phyloP scores from a whole-genome alignment of 495 filamentous ascomycete genomes.

The Hypoxylon fuscum region DNA sequence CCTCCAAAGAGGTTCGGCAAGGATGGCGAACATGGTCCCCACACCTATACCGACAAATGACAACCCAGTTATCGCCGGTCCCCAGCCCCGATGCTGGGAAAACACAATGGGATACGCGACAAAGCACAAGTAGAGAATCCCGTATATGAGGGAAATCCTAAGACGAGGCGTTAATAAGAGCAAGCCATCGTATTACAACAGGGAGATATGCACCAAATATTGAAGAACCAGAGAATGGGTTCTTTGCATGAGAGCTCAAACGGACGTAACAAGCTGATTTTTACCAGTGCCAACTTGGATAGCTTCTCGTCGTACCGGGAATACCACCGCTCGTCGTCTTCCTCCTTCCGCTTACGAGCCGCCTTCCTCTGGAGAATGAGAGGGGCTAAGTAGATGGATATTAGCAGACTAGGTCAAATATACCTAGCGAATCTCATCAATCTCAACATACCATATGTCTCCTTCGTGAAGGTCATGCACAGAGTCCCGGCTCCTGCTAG shows the following conservation, averaged over 20 bases:
- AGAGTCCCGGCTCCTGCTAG: slow-evolving; percentile 64
- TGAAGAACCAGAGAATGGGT: slow-evolving; percentile 87
- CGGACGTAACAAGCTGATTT: slow-evolving; percentile 77
- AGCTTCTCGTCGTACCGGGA: slow-evolving; percentile 75
- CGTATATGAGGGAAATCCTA: slow-evolving; percentile 65
- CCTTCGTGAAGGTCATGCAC: slow-evolving; percentile 65
- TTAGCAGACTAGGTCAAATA: too few relatives aligned
- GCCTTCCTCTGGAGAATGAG: slow-evolving; percentile 75
- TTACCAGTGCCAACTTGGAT: slow-evolving; percentile 58
- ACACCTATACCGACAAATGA: slow-evolving; percentile 83
- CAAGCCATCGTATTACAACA: neutral
- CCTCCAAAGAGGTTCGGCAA: slow-evolving; percentile 74
- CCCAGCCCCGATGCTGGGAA: slow-evolving; percentile 75
- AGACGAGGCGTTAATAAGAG: neutral
- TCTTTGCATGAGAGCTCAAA: slow-evolving; percentile 82
- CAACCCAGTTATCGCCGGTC: slow-evolving; percentile 74
- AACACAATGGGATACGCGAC: slow-evolving; percentile 86
- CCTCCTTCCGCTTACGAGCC: slow-evolving; percentile 73
- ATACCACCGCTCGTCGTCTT: slow-evolving; percentile 78
- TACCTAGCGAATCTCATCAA: too few relatives aligned
- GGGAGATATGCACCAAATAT: slow-evolving; percentile 60
- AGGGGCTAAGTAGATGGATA: too few relatives aligned
- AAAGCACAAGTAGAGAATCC: slow-evolving; percentile 87
- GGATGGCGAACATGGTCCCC: slow-evolving; percentile 73
- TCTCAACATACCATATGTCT: too few relatives aligned